Conservation (phyloP, 495 filamentous ascomycete genomes). For the Niebla homalea region DNA sequence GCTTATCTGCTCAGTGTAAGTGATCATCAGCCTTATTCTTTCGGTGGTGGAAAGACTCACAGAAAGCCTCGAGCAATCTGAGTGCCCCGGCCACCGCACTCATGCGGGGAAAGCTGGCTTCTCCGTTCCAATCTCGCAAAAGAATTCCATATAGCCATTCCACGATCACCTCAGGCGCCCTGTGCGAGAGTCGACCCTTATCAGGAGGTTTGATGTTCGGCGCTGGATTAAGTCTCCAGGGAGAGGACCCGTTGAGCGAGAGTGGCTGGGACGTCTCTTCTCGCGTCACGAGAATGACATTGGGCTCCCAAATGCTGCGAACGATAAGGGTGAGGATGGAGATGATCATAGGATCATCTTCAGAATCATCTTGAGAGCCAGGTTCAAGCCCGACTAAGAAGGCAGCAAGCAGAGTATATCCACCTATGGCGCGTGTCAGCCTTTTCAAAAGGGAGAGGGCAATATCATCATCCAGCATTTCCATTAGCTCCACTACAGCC, state of each 20-base stretch:
- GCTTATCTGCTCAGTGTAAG: not conserved
- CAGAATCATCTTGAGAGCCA: no score
- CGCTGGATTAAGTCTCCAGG: conserved; percentile 18
- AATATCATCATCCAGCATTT: conserved; percentile 49
- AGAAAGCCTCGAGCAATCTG: conserved; percentile 60
- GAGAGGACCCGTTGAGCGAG: no score
- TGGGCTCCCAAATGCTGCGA: no score
- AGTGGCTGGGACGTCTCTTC: no score
- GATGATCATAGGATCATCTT: no score
- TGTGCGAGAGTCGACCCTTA: no score
- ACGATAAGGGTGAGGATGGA: no score
- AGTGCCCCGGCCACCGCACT: conserved; percentile 60
- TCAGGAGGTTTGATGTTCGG: not conserved
- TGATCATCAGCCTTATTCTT: not conserved
- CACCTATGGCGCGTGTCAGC: conserved; percentile 14
- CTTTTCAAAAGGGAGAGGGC: conserved; percentile 42
- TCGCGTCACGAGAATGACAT: no score
- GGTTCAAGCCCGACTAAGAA: no score
- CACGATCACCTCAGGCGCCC: conserved; percentile 34
- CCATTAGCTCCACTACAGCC: conserved; percentile 16
- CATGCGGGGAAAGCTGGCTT: conserved; percentile 49
- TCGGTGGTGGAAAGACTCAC: conserved; percentile 28
- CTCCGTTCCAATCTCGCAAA: conserved; percentile 65
- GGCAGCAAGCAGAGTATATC: no score
- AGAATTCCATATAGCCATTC: conserved; percentile 71